Conservation (phyloP, 495 filamentous ascomycete genomes). For the Clavariopsis aquatica region DNA sequence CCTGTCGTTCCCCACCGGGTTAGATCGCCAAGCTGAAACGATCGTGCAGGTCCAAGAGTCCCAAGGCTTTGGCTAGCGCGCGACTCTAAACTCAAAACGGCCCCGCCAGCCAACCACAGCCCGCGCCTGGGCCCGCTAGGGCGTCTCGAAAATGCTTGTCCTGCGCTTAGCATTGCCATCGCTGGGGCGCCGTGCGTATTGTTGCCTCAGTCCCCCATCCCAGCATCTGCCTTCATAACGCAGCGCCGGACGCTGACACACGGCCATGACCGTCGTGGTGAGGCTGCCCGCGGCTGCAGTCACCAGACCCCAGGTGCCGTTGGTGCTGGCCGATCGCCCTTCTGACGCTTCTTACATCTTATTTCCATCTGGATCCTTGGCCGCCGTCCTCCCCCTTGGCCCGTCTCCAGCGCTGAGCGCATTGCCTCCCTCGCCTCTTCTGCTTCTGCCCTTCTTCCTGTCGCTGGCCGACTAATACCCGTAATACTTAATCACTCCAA, state of each 20-base stretch:
- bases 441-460: background rate
- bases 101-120: conserved; percentile 16
- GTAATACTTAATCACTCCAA: background rate
- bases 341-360: background rate
- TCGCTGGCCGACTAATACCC: conserved; percentile 11
- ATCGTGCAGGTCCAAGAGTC: conserved; percentile 12
- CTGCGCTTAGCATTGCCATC: conserved; percentile 20
- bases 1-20: background rate
- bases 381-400: background rate
- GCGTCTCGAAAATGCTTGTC: conserved; percentile 14
- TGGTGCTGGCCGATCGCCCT: background rate
- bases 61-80: conserved; percentile 18
- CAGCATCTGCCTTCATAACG: background rate
- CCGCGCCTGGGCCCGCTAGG: background rate
- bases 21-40: conserved; percentile 35
- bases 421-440: background rate
- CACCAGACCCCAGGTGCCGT: background rate
- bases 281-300: background rate
- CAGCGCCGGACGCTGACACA: background rate
- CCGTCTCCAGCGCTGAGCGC: conserved; percentile 8
- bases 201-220: background rate
- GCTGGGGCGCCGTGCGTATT: background rate
- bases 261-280: background rate
- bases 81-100: conserved; percentile 17
- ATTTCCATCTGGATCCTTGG: background rate